phyloP scores from a whole-genome alignment of 352 stramenopile genomes.

The Globisporangium megalacanthum region DNA sequence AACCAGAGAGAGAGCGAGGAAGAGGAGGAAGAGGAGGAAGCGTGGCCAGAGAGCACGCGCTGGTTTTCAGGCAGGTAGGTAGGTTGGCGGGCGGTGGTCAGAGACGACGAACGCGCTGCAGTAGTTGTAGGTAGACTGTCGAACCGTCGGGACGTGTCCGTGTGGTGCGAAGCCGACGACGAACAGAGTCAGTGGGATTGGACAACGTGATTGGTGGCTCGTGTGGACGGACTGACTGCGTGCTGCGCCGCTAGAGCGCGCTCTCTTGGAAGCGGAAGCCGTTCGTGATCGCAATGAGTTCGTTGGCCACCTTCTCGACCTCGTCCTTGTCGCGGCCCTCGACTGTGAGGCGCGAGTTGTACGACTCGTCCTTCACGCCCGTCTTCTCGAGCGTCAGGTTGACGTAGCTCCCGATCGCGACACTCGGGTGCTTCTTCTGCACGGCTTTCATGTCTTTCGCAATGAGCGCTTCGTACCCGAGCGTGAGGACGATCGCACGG shows the following conservation, averaged over 20 bases:
- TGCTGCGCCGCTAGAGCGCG: neutral
- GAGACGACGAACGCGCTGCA: too few relatives aligned
- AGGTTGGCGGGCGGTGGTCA: neutral
- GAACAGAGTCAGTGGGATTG: neutral
- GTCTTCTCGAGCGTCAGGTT: conserved; percentile 68
- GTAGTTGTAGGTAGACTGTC: conserved; percentile 1
- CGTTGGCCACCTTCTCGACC: conserved; percentile 43
- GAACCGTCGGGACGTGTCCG: neutral
- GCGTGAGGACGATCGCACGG: conserved; percentile 64
- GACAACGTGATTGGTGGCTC: neutral
- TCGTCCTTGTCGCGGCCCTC: conserved; percentile 47
- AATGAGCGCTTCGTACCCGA: conserved; percentile 64
- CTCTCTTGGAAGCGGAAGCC: conserved; percentile 16
- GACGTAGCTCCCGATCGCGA: conserved; percentile 82
- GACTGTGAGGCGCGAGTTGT: conserved; percentile 64
- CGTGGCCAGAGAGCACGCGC: neutral
- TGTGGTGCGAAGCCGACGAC: neutral
- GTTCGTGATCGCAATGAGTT: conserved; percentile 27
- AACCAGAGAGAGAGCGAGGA: neutral
- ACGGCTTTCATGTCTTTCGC: conserved; percentile 53
- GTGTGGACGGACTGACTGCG: conserved; percentile 1
- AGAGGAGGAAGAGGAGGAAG: neutral
- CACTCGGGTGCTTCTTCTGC: conserved; percentile 56
- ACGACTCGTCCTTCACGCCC: conserved; percentile 45
- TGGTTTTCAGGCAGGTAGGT: neutral